Evolutionary conservation across 2,329 filamentous ascomycete genomes (phyloP).

Genomic region (Stagonosporopsis chrysanthemi): DNA sequence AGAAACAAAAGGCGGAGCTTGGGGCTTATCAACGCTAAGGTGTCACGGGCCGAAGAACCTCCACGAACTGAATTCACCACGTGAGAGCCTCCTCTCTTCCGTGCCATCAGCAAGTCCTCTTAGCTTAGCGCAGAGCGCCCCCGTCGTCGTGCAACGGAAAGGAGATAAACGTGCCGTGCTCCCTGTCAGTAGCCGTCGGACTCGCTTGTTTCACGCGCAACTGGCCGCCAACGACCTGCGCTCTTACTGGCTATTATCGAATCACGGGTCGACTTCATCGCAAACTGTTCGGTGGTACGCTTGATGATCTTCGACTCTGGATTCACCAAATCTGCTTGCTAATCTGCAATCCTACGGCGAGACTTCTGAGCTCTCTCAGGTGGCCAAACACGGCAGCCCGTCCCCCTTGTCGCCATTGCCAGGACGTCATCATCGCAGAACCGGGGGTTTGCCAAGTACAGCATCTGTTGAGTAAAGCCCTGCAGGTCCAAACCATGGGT

Average conservation of each 20-base stretch:
- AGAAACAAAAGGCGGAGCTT: constrained; percentile 20
- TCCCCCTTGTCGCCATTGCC: constrained; percentile 19
- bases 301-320: constrained; percentile 2
- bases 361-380: constrained; percentile 3
- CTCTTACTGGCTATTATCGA: constrained; percentile 1
- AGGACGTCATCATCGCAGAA: constrained; percentile 19
- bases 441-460: constrained; percentile 19
- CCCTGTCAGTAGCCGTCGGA: constrained; percentile 18
- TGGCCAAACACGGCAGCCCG: constrained; percentile 19
- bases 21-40: constrained; percentile 23
- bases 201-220: constrained; percentile 24
- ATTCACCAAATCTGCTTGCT: not conserved
- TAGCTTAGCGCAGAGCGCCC: constrained; percentile 10
- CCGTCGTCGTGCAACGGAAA: constrained; percentile 23
- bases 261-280: not conserved
- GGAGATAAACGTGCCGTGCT: constrained; percentile 19
- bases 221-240: constrained; percentile 10
- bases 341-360: not conserved
- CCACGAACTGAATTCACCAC: constrained; percentile 19
- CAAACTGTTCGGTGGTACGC: constrained; percentile 3
- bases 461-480: constrained; percentile 22
- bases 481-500: constrained; percentile 12
- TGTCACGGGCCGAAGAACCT: constrained; percentile 18
- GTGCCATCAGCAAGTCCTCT: constrained; percentile 29
- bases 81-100: constrained; percentile 21